Conservation (phyloP, 2,329 filamentous ascomycete genomes). For the Clonostachys rosea region DNA sequence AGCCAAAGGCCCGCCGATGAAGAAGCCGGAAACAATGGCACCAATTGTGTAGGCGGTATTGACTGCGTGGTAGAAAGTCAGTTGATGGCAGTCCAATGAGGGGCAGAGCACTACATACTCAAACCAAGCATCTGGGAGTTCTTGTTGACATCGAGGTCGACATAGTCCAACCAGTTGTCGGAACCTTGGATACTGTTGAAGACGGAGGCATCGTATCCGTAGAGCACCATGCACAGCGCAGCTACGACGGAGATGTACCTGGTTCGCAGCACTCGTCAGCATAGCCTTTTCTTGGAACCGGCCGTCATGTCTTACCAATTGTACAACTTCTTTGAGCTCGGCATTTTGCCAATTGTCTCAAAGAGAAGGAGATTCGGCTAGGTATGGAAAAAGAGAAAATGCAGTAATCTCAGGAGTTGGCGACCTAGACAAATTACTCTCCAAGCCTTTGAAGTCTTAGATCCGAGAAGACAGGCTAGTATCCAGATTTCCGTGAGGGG, state of each 20-base stretch:
- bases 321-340: too few relatives aligned
- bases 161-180: conserved; percentile 61
- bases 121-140: conserved; percentile 39
- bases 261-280: not conserved
- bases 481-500: too few relatives aligned
- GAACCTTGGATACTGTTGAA: conserved; percentile 70
- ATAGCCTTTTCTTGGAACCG: too few relatives aligned
- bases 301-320: too few relatives aligned
- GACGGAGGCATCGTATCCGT: conserved; percentile 70
- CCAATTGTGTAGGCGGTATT: conserved; percentile 70
- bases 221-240: conserved; percentile 70
- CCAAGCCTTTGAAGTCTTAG: too few relatives aligned
- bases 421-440: too few relatives aligned
- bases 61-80: conserved; percentile 20
- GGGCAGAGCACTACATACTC: conserved; percentile 6
- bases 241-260: conserved; percentile 66
- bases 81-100: conserved; percentile 2
- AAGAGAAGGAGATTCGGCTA: too few relatives aligned
- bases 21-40: conserved; percentile 66
- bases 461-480: too few relatives aligned
- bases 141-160: conserved; percentile 40
- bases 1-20: conserved; percentile 60
- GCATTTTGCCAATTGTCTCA: too few relatives aligned
- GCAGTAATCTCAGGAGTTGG: too few relatives aligned
- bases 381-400: too few relatives aligned